Evolutionary conservation across 2,329 filamentous ascomycete genomes (phyloP), one percentile per base, ranked within the genome.

Genomic region (Thielaviopsis euricoi): DNA sequence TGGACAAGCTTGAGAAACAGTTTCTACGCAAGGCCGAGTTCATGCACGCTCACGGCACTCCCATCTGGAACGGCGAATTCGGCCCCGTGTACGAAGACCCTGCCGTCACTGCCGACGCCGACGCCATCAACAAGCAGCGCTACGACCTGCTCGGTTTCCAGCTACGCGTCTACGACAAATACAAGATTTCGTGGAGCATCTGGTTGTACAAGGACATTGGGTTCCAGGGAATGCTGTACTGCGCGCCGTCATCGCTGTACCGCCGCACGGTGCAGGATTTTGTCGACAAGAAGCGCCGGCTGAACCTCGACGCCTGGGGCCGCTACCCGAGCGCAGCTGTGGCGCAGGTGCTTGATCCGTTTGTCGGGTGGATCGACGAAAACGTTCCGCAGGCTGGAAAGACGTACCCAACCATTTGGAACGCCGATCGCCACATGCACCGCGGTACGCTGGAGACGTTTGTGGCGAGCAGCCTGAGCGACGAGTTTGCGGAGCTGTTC

Each of bases 191-290:
- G 52, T 83, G 80, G 81, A 76, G 70, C 15, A 83, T 83, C 63
- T 81, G 78, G 77, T 66, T 78, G 0, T 80, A 79, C 66, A 81
- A 80, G 64, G 77, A 81, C 59, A 74, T 80, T 46, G 76, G 77
- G 0, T 71, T 76, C 51, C 76, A 80, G 65, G 78, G 77, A 6
- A 79, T 81, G 76, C 68, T 77, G 0, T 74, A 77, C 60, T 68
- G 74, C 0, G 68, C 69, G 37, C 73, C 74, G 0, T 65, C 73
- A 12, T 74, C 71, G 7, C 62, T 70, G 1, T 80, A 77, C 67
- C 78, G 79, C 65, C 69, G 70, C 22, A 72, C 74, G 2, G 72
- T 82, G 49, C 64, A 70, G 19, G 71, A 74, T 0, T 79, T 82
- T 57, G 65, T 82, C 0, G 71, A 74, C 53, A 82, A 81, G 29